Evolutionary conservation across 2,329 filamentous ascomycete genomes (phyloP).

Genomic region (Mycosphaerella sp.): DNA sequence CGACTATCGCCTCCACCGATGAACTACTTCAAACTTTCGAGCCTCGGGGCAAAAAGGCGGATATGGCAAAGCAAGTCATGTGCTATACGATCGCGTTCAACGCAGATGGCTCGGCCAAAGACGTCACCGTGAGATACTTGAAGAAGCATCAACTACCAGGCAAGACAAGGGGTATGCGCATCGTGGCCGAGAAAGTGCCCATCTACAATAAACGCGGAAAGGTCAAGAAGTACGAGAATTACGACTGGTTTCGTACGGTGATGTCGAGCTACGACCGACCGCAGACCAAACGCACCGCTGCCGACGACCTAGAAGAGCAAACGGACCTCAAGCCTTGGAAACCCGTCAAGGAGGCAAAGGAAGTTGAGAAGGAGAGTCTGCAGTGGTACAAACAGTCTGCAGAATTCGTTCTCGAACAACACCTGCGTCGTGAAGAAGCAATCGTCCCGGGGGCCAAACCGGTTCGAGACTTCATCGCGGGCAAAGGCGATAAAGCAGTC

Average conservation of each 20-base stretch:
- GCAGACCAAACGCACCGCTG: constrained; percentile 52
- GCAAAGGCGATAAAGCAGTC: constrained; percentile 65
- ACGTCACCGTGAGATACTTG: constrained; percentile 87
- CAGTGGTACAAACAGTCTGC: constrained; percentile 82
- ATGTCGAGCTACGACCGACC: constrained; percentile 65
- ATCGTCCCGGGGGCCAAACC: constrained; percentile 61
- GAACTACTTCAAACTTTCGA: constrained; percentile 71
- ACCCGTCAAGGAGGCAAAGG: constrained; percentile 51
- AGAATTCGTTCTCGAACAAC: constrained; percentile 77
- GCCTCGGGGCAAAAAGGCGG: constrained; percentile 73
- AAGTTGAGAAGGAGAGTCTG: constrained; percentile 52
- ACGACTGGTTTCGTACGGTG: constrained; percentile 81
- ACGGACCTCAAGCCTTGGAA: constrained; percentile 68
- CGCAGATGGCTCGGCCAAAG: constrained; percentile 80
- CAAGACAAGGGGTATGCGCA: constrained; percentile 77
- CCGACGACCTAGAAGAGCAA: constrained; percentile 72
- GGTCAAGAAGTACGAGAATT: constrained; percentile 66
- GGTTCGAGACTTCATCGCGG: constrained; percentile 67
- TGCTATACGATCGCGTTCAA: constrained; percentile 83
- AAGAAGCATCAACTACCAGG: constrained; percentile 76
- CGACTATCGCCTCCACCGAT: constrained; percentile 63
- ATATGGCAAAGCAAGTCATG: constrained; percentile 81
- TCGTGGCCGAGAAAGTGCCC: constrained; percentile 72
- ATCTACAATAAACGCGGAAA: constrained; percentile 73
- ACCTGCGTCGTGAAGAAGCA: constrained; percentile 88